phyloP scores from a whole-genome alignment of 371 early-diverging fungal species.

The Syncephalastrum contaminatum region DNA sequence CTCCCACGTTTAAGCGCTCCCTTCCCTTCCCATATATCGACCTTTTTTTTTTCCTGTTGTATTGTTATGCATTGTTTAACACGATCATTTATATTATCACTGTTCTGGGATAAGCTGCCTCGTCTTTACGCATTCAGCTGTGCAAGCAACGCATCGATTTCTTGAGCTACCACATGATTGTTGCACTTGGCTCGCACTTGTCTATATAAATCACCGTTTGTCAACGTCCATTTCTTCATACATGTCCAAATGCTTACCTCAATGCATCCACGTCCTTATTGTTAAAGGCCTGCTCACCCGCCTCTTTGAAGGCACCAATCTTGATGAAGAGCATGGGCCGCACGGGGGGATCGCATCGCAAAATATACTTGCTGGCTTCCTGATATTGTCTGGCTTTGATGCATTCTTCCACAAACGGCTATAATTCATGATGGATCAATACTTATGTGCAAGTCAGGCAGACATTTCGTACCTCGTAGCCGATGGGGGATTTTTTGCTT shows the following conservation, averaged over 20 bases:
- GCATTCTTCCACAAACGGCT: conserved; percentile 85
- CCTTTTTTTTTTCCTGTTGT: conserved; percentile 17
- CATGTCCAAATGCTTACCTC: conserved; percentile 38
- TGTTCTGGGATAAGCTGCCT: too few relatives aligned
- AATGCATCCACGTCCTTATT: conserved; percentile 68
- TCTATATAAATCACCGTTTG: conserved; percentile 19
- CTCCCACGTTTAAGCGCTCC: conserved; percentile 23
- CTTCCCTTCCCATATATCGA: background rate
- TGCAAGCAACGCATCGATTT: conserved; percentile 51
- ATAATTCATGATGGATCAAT: background rate
- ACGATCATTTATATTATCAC: too few relatives aligned
- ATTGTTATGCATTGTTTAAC: too few relatives aligned
- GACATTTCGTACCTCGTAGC: conserved; percentile 56
- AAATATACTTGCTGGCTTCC: conserved; percentile 80
- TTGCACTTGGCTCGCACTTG: conserved; percentile 53
- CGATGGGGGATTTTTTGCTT: conserved; percentile 82
- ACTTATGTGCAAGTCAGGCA: too few relatives aligned
- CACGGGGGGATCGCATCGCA: conserved; percentile 67
- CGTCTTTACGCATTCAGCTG: conserved; percentile 41
- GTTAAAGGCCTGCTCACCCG: conserved; percentile 71
- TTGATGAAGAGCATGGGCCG: conserved; percentile 72
- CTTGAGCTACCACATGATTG: conserved; percentile 53
- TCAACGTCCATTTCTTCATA: background rate
- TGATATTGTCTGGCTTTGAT: conserved; percentile 73
- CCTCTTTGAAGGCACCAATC: conserved; percentile 77